phyloP scores from a whole-genome alignment of 305 asterid species.

The Fraxinus sp. region DNA sequence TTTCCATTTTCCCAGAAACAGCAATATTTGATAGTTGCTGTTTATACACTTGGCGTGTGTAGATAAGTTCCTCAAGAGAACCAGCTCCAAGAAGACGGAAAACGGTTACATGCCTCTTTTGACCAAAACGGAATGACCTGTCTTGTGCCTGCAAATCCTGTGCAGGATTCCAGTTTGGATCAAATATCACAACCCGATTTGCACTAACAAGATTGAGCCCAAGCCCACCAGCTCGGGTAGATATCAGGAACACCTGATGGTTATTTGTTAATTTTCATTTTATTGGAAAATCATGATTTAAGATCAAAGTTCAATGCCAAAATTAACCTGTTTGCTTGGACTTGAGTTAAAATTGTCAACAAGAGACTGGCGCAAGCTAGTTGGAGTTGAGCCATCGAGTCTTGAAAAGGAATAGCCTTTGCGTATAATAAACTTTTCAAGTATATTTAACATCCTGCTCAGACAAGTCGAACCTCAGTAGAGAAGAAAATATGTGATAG shows the following conservation, averaged over 20 bases:
- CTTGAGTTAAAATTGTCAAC: constrained; percentile 91
- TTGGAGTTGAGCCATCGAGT: constrained; percentile 92
- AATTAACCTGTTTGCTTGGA: constrained; percentile 88
- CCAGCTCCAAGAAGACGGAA: constrained; percentile 97
- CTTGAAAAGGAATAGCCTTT: constrained; percentile 87
- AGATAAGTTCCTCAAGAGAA: constrained; percentile 93
- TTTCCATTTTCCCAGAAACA: constrained; percentile 85
- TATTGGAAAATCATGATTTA: neutral
- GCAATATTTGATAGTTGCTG: constrained; percentile 94
- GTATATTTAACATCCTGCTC: constrained; percentile 90
- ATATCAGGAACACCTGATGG: constrained; percentile 79
- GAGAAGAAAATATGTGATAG: neutral
- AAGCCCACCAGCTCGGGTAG: constrained; percentile 98
- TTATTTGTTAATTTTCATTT: constrained; percentile 8
- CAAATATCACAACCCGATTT: constrained; percentile 89
- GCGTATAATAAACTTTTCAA: constrained; percentile 88
- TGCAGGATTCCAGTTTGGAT: constrained; percentile 98
- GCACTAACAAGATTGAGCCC: constrained; percentile 96
- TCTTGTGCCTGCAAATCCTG: constrained; percentile 99
- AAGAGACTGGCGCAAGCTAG: constrained; percentile 77
- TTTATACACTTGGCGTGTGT: constrained; percentile 87
- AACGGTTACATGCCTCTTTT: constrained; percentile 84
- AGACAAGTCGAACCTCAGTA: constrained; percentile 22
- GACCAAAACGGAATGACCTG: constrained; percentile 89
- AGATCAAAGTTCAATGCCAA: constrained; percentile 17